Percentiles rank a stretch among this genome's conserved stretches.
Conservation (phyloP, 179 eudicot species). For the Heliamphora pulchella region DNA sequence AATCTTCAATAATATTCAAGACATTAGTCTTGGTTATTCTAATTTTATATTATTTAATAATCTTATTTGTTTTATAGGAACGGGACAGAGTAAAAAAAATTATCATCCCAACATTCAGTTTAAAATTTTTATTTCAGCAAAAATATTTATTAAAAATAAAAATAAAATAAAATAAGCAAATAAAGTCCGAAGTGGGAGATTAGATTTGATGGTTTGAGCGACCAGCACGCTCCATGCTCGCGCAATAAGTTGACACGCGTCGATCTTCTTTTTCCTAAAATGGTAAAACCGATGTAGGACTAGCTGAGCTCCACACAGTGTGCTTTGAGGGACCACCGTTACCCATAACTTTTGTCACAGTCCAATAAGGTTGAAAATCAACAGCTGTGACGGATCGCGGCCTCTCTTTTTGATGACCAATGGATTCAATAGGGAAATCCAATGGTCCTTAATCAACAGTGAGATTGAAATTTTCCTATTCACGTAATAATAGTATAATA, state of each 20-base stretch:
- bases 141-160: too few relatives aligned
- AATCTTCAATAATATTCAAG: too few relatives aligned
- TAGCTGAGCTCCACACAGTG: background rate
- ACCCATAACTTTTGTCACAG: background rate
- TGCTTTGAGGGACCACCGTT: background rate
- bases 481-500: background rate
- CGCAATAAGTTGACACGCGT: slow-evolving; percentile 6
- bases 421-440: background rate
- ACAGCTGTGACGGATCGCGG: background rate
- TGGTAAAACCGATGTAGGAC: background rate
- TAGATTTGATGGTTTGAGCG: slow-evolving; percentile 11
- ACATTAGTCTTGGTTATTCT: too few relatives aligned
- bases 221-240: slow-evolving; percentile 11
- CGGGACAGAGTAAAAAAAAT: too few relatives aligned
- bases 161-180: too few relatives aligned
- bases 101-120: too few relatives aligned
- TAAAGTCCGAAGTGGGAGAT: background rate
- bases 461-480: background rate
- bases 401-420: background rate
- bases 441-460: background rate
- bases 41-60: too few relatives aligned
- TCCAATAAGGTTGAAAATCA: background rate
- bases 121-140: too few relatives aligned
- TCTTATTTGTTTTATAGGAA: too few relatives aligned
- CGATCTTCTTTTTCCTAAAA: background rate